Percentiles rank a stretch among this genome's conserved stretches.
Conservation (phyloP, 1,284 basidiomycete genomes). For the Ceratobasidium sp. region DNA sequence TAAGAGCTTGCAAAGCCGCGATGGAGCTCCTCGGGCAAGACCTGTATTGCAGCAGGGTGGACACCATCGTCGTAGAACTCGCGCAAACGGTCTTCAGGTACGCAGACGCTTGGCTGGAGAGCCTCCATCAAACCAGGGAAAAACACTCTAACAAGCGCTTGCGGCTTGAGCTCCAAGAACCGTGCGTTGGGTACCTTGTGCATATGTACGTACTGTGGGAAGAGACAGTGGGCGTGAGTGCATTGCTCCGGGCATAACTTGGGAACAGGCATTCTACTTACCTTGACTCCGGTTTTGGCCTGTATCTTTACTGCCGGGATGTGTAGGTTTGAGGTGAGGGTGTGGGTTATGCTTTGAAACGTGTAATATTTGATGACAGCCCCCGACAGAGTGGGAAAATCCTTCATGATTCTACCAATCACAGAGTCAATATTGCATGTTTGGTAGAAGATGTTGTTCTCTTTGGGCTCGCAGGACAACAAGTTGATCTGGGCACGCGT, state of each 20-base stretch:
- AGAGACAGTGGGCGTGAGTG: background rate
- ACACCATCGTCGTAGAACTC: conserved; percentile 11
- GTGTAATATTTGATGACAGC: background rate
- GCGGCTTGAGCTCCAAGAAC: conserved; percentile 2
- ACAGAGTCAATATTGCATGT: conserved; percentile 7
- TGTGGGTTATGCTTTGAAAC: background rate
- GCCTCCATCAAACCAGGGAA: background rate
- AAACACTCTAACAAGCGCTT: background rate
- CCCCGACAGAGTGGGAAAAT: background rate
- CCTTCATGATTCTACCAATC: background rate
- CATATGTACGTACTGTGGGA: background rate
- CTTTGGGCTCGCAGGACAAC: too few relatives aligned
- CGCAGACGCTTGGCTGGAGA: background rate
- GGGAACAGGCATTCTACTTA: background rate
- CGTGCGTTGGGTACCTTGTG: conserved; percentile 26
- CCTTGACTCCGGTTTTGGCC: conserved; percentile 4
- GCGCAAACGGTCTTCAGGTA: background rate
- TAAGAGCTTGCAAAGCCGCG: background rate
- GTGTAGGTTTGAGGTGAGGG: background rate
- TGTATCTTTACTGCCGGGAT: background rate
- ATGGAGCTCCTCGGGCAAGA: background rate
- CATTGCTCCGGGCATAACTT: background rate
- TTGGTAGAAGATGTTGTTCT: too few relatives aligned
- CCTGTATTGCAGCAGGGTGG: background rate
- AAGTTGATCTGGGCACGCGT: too few relatives aligned